A percentile compares a stretch with the other conserved stretches of the same genome.
These are phyloP conservation scores for Pseudozyma tsukubaensis DNA, from an alignment of 1,284 basidiomycete genomes.

Conservation along the genomic window DNA sequence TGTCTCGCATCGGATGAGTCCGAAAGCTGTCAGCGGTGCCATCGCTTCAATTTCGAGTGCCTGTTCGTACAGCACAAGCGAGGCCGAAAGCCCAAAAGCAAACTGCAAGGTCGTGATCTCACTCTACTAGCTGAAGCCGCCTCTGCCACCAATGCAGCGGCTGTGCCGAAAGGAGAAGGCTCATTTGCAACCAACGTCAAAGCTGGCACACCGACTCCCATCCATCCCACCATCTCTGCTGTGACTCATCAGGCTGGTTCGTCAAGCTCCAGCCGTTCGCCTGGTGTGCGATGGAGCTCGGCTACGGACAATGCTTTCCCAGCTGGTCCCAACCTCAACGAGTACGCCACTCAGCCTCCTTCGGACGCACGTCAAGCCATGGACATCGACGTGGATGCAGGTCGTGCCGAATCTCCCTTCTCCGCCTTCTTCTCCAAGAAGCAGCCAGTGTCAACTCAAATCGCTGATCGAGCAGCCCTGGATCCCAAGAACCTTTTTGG, in stretches of 20 bases:
- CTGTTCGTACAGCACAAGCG: constrained; percentile 51
- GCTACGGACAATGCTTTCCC: constrained; percentile 34
- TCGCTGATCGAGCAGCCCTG: constrained; percentile 18
- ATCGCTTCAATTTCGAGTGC: constrained; percentile 51
- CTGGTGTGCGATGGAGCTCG: constrained; percentile 47
- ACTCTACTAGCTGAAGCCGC: constrained; percentile 48
- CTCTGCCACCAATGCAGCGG: constrained; percentile 38
- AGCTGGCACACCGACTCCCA: constrained; percentile 5
- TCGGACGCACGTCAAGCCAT: constrained; percentile 7
- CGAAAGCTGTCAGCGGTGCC: constrained; percentile 46
- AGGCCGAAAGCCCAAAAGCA: constrained; percentile 51
- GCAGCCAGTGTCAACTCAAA: constrained; percentile 12
- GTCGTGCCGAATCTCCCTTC: constrained; percentile 14
- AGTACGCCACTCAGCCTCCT: constrained; percentile 4
- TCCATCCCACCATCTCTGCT: neutral
- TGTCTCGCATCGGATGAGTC: constrained; percentile 40
- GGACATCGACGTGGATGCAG: constrained; percentile 8
- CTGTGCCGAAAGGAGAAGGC: constrained; percentile 15
- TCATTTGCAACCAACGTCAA: constrained; percentile 12
- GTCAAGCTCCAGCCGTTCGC: constrained; percentile 20
- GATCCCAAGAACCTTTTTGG: constrained; percentile 46
- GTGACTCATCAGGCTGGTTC: constrained; percentile 5
- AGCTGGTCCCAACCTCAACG: constrained; percentile 9
- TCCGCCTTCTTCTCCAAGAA: constrained; percentile 25
- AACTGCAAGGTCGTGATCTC: constrained; percentile 48